Evolutionary conservation across 73 alveolate species (phyloP), one percentile per base, ranked within the genome.

Genomic region (Blepharisma japonicum): DNA sequence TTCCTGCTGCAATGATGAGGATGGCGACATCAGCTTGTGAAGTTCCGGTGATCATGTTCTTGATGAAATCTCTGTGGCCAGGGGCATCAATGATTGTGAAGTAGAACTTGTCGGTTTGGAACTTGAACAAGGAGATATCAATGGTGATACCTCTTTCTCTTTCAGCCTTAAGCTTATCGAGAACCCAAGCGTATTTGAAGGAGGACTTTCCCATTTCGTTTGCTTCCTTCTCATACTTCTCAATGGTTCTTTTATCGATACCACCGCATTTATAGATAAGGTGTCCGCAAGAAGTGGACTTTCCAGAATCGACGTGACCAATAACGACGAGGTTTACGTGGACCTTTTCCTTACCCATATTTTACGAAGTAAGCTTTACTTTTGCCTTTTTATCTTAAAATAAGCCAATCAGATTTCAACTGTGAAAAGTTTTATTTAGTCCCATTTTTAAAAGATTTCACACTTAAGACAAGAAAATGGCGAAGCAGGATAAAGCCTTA

Each of bases 11-110:
- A 32, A 86, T 81, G 70, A 91, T 74, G 49, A 91, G 83, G 55
- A 89, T 76, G 68, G 93, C 95, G 45, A 71, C 91, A 68, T 91
- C 94, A 21, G 90, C 96, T 66, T 74, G 84, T 21, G 91, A 89
- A 2, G 90, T 77, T 67, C 91, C 87, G 68, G 87, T 77, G 85
- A 77, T 61, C 81, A 61, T 77, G 50, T 77, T 61, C 50, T 61
- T 51, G 54, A 61, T 45, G 49, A 77, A 77, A 47, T 86, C 90
- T 49, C 70, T 54, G 56, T 89, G 84, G 9, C 95, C 95, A 21
- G 95, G 94, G 53, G 90, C 81, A 77, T 91, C 95, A 54, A 91
- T 88, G 70, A 91, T 56, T 68, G 87, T 81, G 80, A 70, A 91
- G 80, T 61, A 14, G 68, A 67, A 67, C 72, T 77, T 88, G 46